Conservation (phyloP, 2,329 filamentous ascomycete genomes). For the Onygena corvina region DNA sequence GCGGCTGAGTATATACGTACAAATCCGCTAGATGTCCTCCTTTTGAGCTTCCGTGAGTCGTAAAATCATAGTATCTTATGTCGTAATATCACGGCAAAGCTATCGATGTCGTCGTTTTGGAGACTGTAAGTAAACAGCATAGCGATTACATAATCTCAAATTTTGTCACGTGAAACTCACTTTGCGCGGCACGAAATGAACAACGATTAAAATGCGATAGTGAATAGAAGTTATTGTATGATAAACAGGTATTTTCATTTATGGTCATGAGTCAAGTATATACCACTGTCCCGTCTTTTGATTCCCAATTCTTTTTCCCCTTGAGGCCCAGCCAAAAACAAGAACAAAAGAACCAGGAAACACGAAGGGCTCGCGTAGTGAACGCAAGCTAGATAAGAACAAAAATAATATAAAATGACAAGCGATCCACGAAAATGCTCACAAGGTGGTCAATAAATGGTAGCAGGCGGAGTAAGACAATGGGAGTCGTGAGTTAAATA, state of each 20-base stretch:
- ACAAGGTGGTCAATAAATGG: background rate
- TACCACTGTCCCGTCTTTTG: slow-evolving; percentile 3
- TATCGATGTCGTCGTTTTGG: background rate
- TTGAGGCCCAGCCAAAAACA: background rate
- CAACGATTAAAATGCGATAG: too few species aligned
- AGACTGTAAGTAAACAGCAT: background rate
- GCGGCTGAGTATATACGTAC: background rate
- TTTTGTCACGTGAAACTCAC: background rate
- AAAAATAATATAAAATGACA: background rate
- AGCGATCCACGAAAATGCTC: slow-evolving; percentile 3
- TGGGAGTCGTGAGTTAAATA: slow-evolving; percentile 4
- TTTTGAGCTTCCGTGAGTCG: background rate
- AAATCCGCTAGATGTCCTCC: background rate
- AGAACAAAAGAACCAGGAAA: slow-evolving; percentile 1
- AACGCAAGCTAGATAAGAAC: background rate
- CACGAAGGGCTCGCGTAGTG: background rate
- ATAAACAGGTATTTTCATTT: slow-evolving; percentile 2
- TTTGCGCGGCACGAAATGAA: too few species aligned
- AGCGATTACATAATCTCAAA: background rate
- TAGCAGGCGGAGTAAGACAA: background rate
- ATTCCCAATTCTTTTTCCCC: slow-evolving; percentile 4
- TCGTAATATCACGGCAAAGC: background rate
- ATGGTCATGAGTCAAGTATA: slow-evolving; percentile 6
- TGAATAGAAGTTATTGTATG: background rate
- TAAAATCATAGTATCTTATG: background rate